Evolutionary conservation across 306 rosid species (phyloP).

Genomic region (Cicer arietinum): DNA sequence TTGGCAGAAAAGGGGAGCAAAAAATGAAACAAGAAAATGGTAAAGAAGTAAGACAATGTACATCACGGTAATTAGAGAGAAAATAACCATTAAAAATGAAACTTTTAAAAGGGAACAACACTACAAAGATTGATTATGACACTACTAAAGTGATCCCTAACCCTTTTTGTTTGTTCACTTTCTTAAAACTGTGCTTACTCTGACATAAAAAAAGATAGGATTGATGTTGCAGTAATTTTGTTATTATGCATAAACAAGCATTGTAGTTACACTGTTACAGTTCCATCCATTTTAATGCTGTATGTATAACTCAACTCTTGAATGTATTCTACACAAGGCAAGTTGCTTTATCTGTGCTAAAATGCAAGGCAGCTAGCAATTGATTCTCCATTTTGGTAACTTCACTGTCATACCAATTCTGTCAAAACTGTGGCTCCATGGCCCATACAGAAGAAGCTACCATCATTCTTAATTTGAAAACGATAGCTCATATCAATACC

Average conservation of each 20-base stretch:
- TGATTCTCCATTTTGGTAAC: conserved; percentile 48
- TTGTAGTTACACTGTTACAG: conserved; percentile 47
- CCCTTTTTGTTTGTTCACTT: conserved; percentile 39
- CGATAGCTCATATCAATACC: conserved; percentile 31
- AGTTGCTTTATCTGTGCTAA: conserved; percentile 41
- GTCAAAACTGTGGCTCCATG: conserved; percentile 47
- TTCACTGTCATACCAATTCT: conserved; percentile 42
- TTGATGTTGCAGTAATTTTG: conserved; percentile 35
- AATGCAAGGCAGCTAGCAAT: conserved; percentile 39
- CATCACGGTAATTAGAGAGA: not conserved
- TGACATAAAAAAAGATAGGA: conserved; percentile 51
- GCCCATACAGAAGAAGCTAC: conserved; percentile 28
- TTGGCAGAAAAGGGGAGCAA: conserved; percentile 6
- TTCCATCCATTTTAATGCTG: conserved; percentile 36
- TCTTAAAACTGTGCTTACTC: conserved; percentile 51
- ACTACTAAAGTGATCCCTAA: conserved; percentile 38
- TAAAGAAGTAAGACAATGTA: conserved; percentile 18
- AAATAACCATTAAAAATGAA: conserved; percentile 18
- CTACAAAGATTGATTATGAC: conserved; percentile 42
- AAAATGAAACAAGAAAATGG: conserved; percentile 14
- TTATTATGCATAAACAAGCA: conserved; percentile 8
- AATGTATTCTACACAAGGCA: conserved; percentile 33
- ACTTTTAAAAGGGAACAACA: conserved; percentile 44
- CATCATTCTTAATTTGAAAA: conserved; percentile 49
- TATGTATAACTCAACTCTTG: conserved; percentile 37